Conservation (phyloP, 768 basidiomycete species). For the Leccinellum luteum region DNA sequence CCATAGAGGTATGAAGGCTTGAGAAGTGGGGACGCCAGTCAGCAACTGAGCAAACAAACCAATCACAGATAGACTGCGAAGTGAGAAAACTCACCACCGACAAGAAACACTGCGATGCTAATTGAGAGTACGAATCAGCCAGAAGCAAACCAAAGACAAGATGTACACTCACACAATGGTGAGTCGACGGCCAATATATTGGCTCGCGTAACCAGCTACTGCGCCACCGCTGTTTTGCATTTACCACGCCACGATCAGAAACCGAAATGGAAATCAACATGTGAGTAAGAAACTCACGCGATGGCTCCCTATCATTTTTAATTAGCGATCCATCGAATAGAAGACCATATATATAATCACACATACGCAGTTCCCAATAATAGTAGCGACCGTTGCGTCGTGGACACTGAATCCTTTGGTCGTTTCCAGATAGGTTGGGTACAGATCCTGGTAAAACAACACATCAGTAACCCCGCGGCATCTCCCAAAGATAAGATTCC, state of each 20-base stretch:
- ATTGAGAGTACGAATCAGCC: constrained; percentile 2
- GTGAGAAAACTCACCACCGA: constrained; percentile 41
- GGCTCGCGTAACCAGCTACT: constrained; percentile 67
- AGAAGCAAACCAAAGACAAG: background rate
- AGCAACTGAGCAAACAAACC: background rate
- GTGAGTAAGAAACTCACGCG: constrained; percentile 33
- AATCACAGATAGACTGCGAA: constrained; percentile 10
- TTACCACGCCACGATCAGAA: background rate
- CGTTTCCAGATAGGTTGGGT: constrained; percentile 69
- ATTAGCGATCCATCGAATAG: background rate
- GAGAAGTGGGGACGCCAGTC: background rate
- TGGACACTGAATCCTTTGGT: constrained; percentile 59
- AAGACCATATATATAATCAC: background rate
- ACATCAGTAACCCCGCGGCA: background rate
- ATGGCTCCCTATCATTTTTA: constrained; percentile 39
- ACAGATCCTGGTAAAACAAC: constrained; percentile 49
- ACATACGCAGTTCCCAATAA: constrained; percentile 72
- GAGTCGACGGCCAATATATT: constrained; percentile 77
- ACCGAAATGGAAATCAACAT: background rate
- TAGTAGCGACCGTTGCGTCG: constrained; percentile 71
- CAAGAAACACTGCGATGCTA: constrained; percentile 19
- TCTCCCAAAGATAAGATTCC: background rate
- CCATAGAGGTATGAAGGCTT: constrained; percentile 74
- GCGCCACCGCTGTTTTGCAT: constrained; percentile 52
- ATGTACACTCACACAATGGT: constrained; percentile 51